phyloP scores from a whole-genome alignment of 1,284 basidiomycete genomes.

The Athelia sp. region DNA sequence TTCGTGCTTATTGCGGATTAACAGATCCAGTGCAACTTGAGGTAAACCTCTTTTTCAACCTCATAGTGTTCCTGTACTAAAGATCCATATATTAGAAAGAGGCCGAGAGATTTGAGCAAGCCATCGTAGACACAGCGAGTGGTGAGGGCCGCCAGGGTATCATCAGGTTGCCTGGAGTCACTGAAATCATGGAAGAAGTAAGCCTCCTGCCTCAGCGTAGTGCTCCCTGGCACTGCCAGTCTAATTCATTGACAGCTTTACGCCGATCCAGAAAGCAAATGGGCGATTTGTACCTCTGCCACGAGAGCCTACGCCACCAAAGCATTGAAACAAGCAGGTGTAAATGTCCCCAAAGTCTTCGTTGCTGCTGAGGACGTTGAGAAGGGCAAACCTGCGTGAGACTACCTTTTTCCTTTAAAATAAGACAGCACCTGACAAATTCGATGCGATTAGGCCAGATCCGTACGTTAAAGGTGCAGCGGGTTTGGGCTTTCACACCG shows the following conservation, averaged over 20 bases:
- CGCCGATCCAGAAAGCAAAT: conserved; percentile 14
- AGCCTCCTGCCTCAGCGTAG: conserved; percentile 3
- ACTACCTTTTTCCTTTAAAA: conserved; percentile 7
- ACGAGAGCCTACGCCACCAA: conserved; percentile 54
- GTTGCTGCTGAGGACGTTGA: conserved; percentile 77
- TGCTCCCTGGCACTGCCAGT: too few species aligned
- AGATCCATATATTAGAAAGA: conserved; percentile 39
- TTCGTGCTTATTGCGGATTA: conserved; percentile 66
- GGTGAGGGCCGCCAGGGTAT: conserved; percentile 54
- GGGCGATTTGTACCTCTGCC: conserved; percentile 70
- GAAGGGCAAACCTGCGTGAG: conserved; percentile 75
- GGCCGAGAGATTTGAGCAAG: conserved; percentile 62
- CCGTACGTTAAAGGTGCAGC: conserved; percentile 76
- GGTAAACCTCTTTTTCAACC: conserved; percentile 32
- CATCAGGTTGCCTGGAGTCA: conserved; percentile 58
- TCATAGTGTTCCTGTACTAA: not conserved
- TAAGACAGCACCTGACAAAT: conserved; percentile 21
- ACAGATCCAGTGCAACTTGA: conserved; percentile 63
- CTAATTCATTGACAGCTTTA: too few species aligned
- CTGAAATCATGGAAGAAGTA: conserved; percentile 47
- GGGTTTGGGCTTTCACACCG: too few species aligned
- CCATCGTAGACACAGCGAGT: conserved; percentile 53
- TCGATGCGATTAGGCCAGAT: conserved; percentile 57
- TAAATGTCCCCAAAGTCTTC: conserved; percentile 60
- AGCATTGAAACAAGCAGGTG: conserved; percentile 45